Conservation (phyloP, 208 protist genomes). For the Leishmania major region DNA sequence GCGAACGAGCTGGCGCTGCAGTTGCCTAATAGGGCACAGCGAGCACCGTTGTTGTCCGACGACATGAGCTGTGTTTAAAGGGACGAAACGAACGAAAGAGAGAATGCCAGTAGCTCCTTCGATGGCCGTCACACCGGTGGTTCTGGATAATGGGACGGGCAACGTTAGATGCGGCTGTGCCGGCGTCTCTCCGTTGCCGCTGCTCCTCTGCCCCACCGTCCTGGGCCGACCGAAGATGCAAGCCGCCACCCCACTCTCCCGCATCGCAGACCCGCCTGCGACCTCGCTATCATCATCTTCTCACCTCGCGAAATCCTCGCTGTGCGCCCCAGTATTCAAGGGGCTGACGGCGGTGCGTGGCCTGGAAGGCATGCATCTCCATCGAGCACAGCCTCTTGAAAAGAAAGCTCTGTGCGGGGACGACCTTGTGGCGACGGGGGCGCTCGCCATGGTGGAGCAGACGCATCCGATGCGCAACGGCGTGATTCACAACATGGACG, state of each 20-base stretch:
- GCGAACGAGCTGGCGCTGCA: background rate
- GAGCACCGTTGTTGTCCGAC: background rate
- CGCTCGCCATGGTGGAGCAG: slow-evolving; percentile 26
- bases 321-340: background rate
- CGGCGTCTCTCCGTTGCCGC: slow-evolving; percentile 95
- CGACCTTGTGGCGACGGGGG: slow-evolving; percentile 7
- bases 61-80: background rate
- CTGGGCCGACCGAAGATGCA: slow-evolving; percentile 94
- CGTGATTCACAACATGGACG: slow-evolving; percentile 97
- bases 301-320: background rate
- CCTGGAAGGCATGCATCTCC: background rate
- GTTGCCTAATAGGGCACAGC: background rate
- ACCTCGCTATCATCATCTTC: background rate
- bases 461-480: slow-evolving; percentile 97
- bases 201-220: slow-evolving; percentile 96
- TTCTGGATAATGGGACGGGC: slow-evolving; percentile 72
- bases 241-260: background rate
- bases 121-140: slow-evolving; percentile 35
- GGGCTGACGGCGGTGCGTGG: background rate
- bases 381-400: slow-evolving; percentile 3
- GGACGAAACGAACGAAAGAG: background rate
- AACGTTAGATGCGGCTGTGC: slow-evolving; percentile 98
- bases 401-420: slow-evolving; percentile 14
- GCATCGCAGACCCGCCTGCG: background rate
- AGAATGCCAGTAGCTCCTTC: background rate